These are phyloP conservation scores for Pancytospora epiphaga DNA, from an alignment of 371 early-diverging fungal species.

Conservation along the genomic window DNA sequence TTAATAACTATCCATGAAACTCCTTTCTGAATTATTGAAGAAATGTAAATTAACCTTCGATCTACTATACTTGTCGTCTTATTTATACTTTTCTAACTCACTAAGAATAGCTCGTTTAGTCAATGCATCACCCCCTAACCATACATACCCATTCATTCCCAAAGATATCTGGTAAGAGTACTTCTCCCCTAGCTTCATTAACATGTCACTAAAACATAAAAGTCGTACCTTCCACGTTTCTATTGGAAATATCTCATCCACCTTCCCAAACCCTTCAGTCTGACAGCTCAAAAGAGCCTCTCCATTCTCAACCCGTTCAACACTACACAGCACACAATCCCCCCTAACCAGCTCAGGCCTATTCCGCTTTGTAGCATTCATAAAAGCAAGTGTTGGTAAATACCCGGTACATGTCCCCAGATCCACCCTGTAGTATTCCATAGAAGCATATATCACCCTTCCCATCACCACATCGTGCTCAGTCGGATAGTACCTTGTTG, in stretches of 20 bases:
- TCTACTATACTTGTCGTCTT: too few species aligned
- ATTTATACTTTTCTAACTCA: not conserved
- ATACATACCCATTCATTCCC: constrained; percentile 56
- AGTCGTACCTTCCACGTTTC: constrained; percentile 42
- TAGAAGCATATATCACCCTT: constrained; percentile 38
- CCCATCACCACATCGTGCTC: constrained; percentile 56
- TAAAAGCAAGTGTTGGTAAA: constrained; percentile 54
- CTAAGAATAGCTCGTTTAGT: constrained; percentile 15
- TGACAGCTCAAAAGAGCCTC: constrained; percentile 50
- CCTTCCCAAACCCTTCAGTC: constrained; percentile 49
- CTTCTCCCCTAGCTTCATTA: constrained; percentile 31
- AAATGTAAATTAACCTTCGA: too few species aligned
- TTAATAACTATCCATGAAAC: too few species aligned
- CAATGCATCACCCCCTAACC: constrained; percentile 27
- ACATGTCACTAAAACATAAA: constrained; percentile 32
- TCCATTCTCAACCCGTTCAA: constrained; percentile 16
- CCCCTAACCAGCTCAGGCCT: constrained; percentile 44
- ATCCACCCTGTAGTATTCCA: constrained; percentile 51
- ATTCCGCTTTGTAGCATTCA: constrained; percentile 59
- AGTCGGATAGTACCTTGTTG: constrained; percentile 39
- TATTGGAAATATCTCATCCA: constrained; percentile 40
- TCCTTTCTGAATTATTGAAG: too few species aligned
- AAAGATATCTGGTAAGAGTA: constrained; percentile 11
- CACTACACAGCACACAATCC: constrained; percentile 50
- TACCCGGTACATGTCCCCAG: constrained; percentile 29